These are phyloP conservation scores for Cladosporium austrohemisphaericum DNA, from an alignment of 2,329 filamentous ascomycete species.

Conservation along the genomic window DNA sequence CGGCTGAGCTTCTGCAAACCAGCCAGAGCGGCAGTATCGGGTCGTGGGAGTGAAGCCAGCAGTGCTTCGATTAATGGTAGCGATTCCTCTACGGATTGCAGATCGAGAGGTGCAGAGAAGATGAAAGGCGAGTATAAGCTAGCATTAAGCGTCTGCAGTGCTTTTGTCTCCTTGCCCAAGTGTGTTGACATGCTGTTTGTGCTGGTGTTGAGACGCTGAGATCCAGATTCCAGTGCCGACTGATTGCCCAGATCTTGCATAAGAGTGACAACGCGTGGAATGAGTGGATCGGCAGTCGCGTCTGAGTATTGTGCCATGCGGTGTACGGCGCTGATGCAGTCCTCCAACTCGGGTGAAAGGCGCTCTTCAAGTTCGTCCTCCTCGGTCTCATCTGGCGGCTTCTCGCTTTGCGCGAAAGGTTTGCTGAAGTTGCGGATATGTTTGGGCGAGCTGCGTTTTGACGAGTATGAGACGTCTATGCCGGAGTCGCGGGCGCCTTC, in stretches of 20 bases:
- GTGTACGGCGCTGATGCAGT: slow-evolving; percentile 32
- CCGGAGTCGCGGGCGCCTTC: slow-evolving; percentile 45
- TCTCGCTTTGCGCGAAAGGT: slow-evolving; percentile 22
- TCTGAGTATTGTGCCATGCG: slow-evolving; percentile 31
- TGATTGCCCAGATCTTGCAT: slow-evolving; percentile 36
- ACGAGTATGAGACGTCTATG: slow-evolving; percentile 39
- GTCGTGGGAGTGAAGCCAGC: slow-evolving; percentile 63
- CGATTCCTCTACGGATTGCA: slow-evolving; percentile 65
- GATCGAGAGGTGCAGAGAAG: slow-evolving; percentile 58
- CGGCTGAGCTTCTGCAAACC: slow-evolving; percentile 63
- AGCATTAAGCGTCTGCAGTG: slow-evolving; percentile 69
- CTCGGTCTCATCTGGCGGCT: slow-evolving; percentile 24
- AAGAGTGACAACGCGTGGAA: slow-evolving; percentile 29
- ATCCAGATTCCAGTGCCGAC: slow-evolving; percentile 30
- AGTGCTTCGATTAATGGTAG: slow-evolving; percentile 64
- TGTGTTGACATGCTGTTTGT: slow-evolving; percentile 60
- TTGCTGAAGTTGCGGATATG: slow-evolving; percentile 33
- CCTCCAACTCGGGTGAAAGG: slow-evolving; percentile 44
- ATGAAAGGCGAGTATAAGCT: slow-evolving; percentile 64
- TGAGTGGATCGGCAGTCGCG: slow-evolving; percentile 30
- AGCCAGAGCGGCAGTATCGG: slow-evolving; percentile 62
- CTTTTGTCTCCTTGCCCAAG: slow-evolving; percentile 69
- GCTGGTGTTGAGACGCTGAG: slow-evolving; percentile 33
- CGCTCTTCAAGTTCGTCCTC: slow-evolving; percentile 47
- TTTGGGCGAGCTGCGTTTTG: slow-evolving; percentile 15